phyloP scores from a whole-genome alignment of 2,329 filamentous ascomycete species.

The Pseudogymnoascus sp. region DNA sequence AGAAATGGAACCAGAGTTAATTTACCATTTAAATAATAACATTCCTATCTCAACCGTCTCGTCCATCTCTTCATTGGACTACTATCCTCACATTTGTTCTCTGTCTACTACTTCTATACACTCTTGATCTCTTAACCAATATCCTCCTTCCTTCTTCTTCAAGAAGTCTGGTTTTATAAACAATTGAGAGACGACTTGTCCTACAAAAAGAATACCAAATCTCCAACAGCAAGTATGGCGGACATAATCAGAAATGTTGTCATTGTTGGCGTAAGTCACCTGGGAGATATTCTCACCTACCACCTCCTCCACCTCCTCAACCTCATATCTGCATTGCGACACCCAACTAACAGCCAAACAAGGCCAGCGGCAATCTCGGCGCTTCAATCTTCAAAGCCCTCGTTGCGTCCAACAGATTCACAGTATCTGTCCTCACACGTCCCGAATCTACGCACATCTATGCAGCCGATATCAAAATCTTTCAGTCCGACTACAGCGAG shows the following conservation, averaged over 20 bases:
- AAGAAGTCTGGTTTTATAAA: neutral
- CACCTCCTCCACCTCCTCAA: slow-evolving; percentile 1
- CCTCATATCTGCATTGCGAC: slow-evolving; percentile 34
- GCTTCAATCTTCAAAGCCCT: slow-evolving; percentile 21
- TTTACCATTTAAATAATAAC: neutral
- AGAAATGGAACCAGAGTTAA: neutral
- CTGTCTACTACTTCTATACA: neutral
- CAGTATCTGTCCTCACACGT: slow-evolving; percentile 25
- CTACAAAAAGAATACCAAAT: neutral
- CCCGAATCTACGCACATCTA: slow-evolving; percentile 18
- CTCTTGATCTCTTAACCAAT: neutral
- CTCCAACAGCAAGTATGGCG: neutral
- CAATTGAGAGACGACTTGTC: neutral
- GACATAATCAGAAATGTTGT: neutral
- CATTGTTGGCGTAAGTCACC: neutral
- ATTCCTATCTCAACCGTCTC: neutral
- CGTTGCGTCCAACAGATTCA: slow-evolving; percentile 18
- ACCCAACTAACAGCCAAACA: slow-evolving; percentile 20
- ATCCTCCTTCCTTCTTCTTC: neutral
- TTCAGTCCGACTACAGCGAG: slow-evolving; percentile 8
- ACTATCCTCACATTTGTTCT: neutral
- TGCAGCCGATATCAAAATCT: slow-evolving; percentile 15
- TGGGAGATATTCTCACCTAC: neutral
- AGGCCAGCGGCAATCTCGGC: slow-evolving; percentile 24
- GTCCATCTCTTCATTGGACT: neutral